Conservation (phyloP, 2,329 filamentous ascomycete genomes). For the Elsinoe batatas region DNA sequence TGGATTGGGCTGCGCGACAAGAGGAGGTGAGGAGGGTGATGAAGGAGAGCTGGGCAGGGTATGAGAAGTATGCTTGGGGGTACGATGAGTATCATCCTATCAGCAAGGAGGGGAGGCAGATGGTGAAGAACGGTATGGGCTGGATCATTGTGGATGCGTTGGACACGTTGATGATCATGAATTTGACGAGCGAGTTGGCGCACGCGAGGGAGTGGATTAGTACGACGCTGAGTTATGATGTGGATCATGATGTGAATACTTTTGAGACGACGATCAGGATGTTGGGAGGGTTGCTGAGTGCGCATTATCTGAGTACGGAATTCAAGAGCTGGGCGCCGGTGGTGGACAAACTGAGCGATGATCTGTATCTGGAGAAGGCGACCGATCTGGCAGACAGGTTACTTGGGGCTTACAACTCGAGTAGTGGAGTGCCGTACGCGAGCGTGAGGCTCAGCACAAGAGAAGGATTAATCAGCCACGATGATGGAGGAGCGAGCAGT, state of each 20-base stretch:
- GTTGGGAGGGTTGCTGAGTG: conserved; percentile 84
- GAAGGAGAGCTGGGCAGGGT: conserved; percentile 82
- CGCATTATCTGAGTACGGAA: conserved; percentile 83
- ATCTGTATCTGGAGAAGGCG: conserved; percentile 92
- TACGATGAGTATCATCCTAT: conserved; percentile 82
- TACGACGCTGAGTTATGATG: conserved; percentile 70
- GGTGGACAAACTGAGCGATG: conserved; percentile 64
- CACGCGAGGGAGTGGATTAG: conserved; percentile 86
- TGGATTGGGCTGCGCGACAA: conserved; percentile 69
- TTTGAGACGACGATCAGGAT: conserved; percentile 98
- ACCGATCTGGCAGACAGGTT: conserved; percentile 84
- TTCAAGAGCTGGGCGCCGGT: conserved; percentile 75
- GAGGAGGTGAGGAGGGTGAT: conserved; percentile 84
- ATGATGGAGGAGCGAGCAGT: conserved; percentile 77
- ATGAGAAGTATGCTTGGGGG: conserved; percentile 88
- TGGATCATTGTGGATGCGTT: conserved; percentile 98
- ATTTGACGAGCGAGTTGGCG: conserved; percentile 73
- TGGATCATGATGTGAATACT: conserved; percentile 90
- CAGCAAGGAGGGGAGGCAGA: conserved; percentile 67
- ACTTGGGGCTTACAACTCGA: conserved; percentile 76
- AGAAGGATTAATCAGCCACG: conserved; percentile 69
- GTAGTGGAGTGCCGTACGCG: conserved; percentile 77
- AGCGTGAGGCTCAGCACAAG: conserved; percentile 78
- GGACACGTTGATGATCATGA: conserved; percentile 98
- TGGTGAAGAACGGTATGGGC: conserved; percentile 80